These are phyloP conservation scores for Irpex sp. DNA, from an alignment of 1,284 basidiomycete species.

Conservation along the genomic window DNA sequence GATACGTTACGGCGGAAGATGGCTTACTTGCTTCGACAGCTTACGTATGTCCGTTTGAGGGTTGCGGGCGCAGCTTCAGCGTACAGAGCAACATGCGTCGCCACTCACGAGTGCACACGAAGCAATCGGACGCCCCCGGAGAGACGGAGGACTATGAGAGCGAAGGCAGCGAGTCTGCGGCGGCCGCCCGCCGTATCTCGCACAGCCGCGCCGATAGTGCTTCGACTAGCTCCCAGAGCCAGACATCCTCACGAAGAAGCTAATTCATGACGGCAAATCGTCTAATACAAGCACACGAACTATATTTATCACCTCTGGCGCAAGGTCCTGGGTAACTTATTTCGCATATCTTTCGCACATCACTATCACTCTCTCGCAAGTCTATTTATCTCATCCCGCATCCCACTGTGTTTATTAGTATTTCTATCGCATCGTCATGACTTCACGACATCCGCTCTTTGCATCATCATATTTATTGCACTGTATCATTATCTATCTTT, in stretches of 20 bases:
- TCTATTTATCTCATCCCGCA: background rate
- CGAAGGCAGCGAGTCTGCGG: constrained; percentile 21
- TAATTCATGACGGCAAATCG: background rate
- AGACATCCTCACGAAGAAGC: background rate
- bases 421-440: background rate
- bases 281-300: background rate
- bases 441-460: background rate
- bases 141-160: constrained; percentile 25
- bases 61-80: constrained; percentile 78
- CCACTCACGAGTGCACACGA: constrained; percentile 68
- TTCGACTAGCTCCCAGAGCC: constrained; percentile 5
- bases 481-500: background rate
- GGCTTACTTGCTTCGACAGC: constrained; percentile 38
- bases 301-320: background rate
- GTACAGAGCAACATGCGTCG: constrained; percentile 86
- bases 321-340: background rate
- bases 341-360: background rate
- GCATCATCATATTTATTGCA: background rate
- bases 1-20: background rate
- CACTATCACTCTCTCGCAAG: background rate
- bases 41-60: constrained; percentile 69
- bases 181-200: constrained; percentile 5
- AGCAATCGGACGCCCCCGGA: constrained; percentile 21
- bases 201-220: constrained; percentile 15
- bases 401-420: background rate